Conservation (phyloP, 495 filamentous ascomycete genomes). For the Elaphomyces granulatus region DNA sequence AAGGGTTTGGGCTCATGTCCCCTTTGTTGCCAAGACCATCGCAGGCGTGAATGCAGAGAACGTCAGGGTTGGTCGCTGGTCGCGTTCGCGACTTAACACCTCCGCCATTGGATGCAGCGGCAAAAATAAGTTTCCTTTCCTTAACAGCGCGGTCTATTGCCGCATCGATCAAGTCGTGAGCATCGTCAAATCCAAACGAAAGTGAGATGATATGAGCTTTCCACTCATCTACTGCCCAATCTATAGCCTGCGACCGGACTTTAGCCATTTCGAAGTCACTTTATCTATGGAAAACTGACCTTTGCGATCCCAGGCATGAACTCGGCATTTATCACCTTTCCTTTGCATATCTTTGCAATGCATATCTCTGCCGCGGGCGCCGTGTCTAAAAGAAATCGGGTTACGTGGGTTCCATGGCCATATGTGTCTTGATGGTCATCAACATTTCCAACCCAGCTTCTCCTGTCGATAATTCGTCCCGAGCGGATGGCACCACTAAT, state of each 20-base stretch:
- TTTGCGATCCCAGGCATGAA: constrained; percentile 15
- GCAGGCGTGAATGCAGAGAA: constrained; percentile 23
- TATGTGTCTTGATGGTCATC: constrained; percentile 17
- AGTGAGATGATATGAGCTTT: constrained; percentile 26
- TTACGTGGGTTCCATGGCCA: constrained; percentile 22
- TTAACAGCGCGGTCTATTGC: constrained; percentile 16
- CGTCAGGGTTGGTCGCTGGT: constrained; percentile 20
- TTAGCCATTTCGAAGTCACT: constrained; percentile 5
- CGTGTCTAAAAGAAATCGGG: constrained; percentile 18
- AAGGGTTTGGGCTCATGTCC: constrained; percentile 18
- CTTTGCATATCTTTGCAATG: constrained; percentile 16
- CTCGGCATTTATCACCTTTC: constrained; percentile 12
- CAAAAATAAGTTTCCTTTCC: constrained; percentile 16
- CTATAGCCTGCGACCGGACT: constrained; percentile 14
- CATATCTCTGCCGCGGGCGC: constrained; percentile 22
- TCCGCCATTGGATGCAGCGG: constrained; percentile 24
- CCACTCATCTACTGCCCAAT: constrained; percentile 19
- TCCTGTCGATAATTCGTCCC: constrained; percentile 16
- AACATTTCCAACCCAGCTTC: constrained; percentile 13
- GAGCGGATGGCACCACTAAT: no score
- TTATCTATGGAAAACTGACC: constrained; percentile 11
- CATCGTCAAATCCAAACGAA: constrained; percentile 20
- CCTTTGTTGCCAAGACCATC: constrained; percentile 22
- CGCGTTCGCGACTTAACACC: constrained; percentile 17
- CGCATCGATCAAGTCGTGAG: constrained; percentile 12